Evolutionary conservation across 176 grass and related monocot genomes (phyloP), one percentile per base, ranked within the genome.

Genomic region (Paspalum vaginatum): DNA sequence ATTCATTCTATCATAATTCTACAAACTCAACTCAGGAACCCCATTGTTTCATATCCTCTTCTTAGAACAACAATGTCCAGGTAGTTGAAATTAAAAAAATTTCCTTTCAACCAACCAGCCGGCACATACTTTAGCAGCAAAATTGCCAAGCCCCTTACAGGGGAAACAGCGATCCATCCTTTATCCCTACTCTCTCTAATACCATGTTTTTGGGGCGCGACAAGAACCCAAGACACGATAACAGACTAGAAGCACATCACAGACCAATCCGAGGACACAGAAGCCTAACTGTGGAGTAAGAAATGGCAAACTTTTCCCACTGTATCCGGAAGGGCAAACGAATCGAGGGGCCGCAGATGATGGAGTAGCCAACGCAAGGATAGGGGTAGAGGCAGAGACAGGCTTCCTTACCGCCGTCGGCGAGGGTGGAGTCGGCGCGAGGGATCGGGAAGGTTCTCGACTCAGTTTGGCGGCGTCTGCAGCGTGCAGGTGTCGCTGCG

Each of bases 371-470:
- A 18, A 48, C 41, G 32, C 51, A 25, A 9, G 20, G 20, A 9
- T 5, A 12, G 18, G 18, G 26, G 3, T 58, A 44, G 21, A 15
- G 4, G 5, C 48, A 5, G 27, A 11, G 58, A 2, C 20, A 14
- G 55, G 70, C 6, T 7, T 41, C 61, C 24, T 81, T 76, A 87
- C 85, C 79, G 64, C 62, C 79, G 53, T 0, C 41, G 75, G 26
- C 10, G 74, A 83, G 50, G 72, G 72, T 38, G 39, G 57, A 26
- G 87, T 77, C 61, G 55, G 52, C 75, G 55, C 42, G 61, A 12
- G 24, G 87, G 41, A 57, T 65, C 82, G 15, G 39, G 77, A 58
- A 42, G 55, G 55, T 21, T 89, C 81, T 75, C 26, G 59, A 82
- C 13, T 57, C n/a, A 24, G 20, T 46, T 42, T 22, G 76, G 76